Base-by-base conservation (phyloP, 495 filamentous ascomycete species). In the Astrocystis sublimbata region DNA sequence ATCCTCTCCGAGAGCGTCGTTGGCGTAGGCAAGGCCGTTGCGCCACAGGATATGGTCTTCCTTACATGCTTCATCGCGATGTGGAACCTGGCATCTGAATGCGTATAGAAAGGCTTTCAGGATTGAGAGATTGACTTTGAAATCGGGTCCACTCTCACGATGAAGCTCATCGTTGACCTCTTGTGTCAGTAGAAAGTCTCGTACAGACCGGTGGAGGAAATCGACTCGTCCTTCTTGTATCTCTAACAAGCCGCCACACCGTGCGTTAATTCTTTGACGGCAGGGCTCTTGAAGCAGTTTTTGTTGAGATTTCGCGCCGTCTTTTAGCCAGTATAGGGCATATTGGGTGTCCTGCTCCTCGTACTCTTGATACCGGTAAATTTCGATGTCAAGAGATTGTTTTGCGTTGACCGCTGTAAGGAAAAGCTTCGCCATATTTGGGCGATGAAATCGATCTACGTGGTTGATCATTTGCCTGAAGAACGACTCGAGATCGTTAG, bases 401-500 rank as follows among this genome's bases (percentile, higher is more conserved):
- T 15, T 38, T 15, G 12, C 36, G 5, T 38, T 38, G 36, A 38
- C 12, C 12, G 36, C 36, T 15, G 36, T 38, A 38, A 38, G 36
- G 1, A 38, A 15, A 15, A 38, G 36, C 36, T 38, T n/a, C n/a
- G 55, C 55, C 55, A 58, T 58, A 12, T 46, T 58, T 24, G 45
- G 3, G 19, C 47, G 19, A 46, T 58, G 33, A 5, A 58, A 8
- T 1, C 17, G 15, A 17, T 54, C 53, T 1, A 67, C 42, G 3
- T 6, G 7, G 1, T 42, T 33, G 5, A 71, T 23, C 40, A 71
- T 67, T 1, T 64, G 60, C 35, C 42, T 51, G 36, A 65, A 73
- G 31, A 71, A 64, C 19, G 42, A n/a, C 10, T 69, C 62, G 7
- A 73, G 50, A 33, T 68, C 66, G 10, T 54, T 24, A 0, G 70